Evolutionary conservation across 495 filamentous ascomycete species (phyloP).

Genomic region (Aspergillus sclerotiicarbonarius): DNA sequence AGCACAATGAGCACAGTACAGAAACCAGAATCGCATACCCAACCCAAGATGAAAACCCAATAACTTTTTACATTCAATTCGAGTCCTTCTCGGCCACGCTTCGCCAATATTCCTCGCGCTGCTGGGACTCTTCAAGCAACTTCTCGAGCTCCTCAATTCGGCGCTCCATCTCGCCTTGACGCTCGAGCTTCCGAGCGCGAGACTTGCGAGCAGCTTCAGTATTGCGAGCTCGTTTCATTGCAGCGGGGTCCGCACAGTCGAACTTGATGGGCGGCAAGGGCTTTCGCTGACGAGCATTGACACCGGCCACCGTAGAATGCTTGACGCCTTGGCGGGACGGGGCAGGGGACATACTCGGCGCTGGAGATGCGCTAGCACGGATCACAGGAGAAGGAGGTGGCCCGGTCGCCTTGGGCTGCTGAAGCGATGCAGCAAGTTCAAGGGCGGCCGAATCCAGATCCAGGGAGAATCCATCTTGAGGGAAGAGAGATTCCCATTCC

Average conservation of each 20-base stretch:
- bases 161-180: conserved; percentile 60
- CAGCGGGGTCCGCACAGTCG: conserved; percentile 63
- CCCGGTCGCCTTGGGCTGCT: conserved; percentile 33
- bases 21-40: conserved; percentile 13
- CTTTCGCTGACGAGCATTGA: conserved; percentile 69
- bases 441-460: conserved; percentile 35
- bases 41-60: conserved; percentile 15
- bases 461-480: conserved; percentile 42
- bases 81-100: conserved; percentile 43
- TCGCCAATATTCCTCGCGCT: conserved; percentile 62
- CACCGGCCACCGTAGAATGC: conserved; percentile 68
- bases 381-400: conserved; percentile 38
- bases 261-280: conserved; percentile 70
- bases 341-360: conserved; percentile 29
- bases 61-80: conserved; percentile 29
- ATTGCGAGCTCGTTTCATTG: conserved; percentile 92
- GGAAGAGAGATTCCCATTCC: conserved; percentile 63
- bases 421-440: conserved; percentile 29
- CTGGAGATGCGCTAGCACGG: conserved; percentile 17
- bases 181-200: conserved; percentile 74
- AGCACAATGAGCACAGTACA: conserved; percentile 15
- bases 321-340: conserved; percentile 47
- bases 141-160: conserved; percentile 51
- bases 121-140: conserved; percentile 40
- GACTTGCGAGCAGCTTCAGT: conserved; percentile 95